Evolutionary conservation across 768 basidiomycete species (phyloP).

Genomic region (Suillus hirtellus): DNA sequence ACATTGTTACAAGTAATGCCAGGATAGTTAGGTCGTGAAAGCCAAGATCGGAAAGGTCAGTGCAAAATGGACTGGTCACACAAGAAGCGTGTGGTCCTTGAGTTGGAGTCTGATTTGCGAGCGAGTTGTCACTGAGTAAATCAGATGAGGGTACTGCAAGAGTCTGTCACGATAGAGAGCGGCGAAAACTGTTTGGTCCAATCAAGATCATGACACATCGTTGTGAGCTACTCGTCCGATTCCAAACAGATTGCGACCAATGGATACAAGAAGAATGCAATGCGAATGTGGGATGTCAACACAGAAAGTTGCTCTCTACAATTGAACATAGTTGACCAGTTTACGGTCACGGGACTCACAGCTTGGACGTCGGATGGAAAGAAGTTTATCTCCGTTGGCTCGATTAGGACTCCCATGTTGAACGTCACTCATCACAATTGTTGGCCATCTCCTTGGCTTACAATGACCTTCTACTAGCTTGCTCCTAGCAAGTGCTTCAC

Average conservation of each 20-base stretch:
- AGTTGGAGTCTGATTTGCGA: background rate
- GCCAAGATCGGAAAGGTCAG: background rate
- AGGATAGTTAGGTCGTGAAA: background rate
- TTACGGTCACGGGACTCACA: background rate
- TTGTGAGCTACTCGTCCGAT: background rate
- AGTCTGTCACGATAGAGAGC: background rate
- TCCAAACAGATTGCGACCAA: background rate
- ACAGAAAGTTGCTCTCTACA: too few species aligned
- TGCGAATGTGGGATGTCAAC: background rate
- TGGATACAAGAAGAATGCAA: background rate
- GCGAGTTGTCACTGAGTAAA: background rate
- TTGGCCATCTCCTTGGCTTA: too few species aligned
- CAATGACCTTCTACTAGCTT: too few species aligned
- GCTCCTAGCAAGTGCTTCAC: too few species aligned
- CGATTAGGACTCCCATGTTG: background rate
- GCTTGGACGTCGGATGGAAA: background rate
- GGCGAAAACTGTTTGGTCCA: background rate
- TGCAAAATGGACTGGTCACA: background rate
- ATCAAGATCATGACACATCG: too few species aligned
- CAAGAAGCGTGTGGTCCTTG: background rate
- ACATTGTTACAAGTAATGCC: background rate
- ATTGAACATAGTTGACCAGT: slow-evolving; percentile 4
- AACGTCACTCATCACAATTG: too few species aligned
- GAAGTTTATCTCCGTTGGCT: slow-evolving; percentile 1
- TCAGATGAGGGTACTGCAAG: background rate